A percentile compares a stretch with the other conserved stretches of the same genome.
Conservation (phyloP, 371 early-diverging fungal genomes). For the Mucor irregularis region DNA sequence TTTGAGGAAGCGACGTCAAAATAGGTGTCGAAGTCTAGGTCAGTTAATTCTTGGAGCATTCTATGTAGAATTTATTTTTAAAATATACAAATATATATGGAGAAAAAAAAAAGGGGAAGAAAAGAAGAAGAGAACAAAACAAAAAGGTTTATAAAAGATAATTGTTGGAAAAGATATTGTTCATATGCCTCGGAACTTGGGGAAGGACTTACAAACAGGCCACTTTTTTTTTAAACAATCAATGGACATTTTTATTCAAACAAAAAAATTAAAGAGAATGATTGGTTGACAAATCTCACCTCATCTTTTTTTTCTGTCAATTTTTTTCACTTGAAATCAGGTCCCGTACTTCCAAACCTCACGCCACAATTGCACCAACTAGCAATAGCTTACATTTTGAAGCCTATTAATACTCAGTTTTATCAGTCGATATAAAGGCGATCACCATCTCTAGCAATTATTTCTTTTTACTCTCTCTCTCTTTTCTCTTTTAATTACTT, state of each 20-base stretch:
- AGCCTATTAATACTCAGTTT: background rate
- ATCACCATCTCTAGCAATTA: too few relatives aligned
- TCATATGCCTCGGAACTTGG: constrained; percentile 4
- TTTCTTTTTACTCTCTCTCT: background rate
- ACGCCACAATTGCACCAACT: constrained; percentile 8
- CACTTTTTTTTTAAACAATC: constrained; percentile 33
- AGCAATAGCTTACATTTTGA: background rate
- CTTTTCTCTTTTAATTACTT: constrained; percentile 3
- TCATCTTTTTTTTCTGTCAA: constrained; percentile 17
- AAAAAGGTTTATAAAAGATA: background rate
- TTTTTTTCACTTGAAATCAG: background rate
- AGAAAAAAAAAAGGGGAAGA: background rate
- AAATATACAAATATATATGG: background rate
- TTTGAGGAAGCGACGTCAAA: constrained; percentile 23
- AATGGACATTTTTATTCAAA: background rate
- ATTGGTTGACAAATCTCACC: constrained; percentile 28
- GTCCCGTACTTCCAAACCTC: constrained; percentile 10
- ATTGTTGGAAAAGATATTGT: too few relatives aligned
- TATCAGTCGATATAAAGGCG: constrained; percentile 3
- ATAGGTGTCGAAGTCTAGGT: constrained; percentile 31
- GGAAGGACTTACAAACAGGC: constrained; percentile 26
- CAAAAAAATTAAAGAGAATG: background rate
- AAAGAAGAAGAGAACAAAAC: constrained; percentile 1
- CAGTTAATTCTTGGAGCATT: constrained; percentile 28
- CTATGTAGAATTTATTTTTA: background rate